Evolutionary conservation across 2,329 filamentous ascomycete genomes (phyloP), one percentile per base, ranked within the genome.

Genomic region (Neofusicoccum cordaticola): DNA sequence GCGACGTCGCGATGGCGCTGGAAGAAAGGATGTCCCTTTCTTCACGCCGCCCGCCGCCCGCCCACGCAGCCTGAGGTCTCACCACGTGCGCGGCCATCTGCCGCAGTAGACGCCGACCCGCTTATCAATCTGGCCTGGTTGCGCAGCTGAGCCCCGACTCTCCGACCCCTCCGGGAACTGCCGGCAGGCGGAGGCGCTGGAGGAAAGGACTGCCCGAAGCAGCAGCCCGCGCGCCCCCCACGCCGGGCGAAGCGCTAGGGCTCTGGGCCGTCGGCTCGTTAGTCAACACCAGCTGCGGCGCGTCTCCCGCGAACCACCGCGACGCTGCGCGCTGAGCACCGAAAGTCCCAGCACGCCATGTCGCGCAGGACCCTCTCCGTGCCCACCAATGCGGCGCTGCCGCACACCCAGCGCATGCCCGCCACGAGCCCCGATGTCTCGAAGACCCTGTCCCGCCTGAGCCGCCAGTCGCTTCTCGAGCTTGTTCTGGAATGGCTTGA

Each of bases 401-500:
- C 89, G n/a, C 88, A 90, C 58, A 84, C 86, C 34, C 82, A 92
- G 68, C 88, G 88, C 70, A 84, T 94, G 71, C 84, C 88, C 65
- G 81, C 89, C 8, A 81, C 85, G 65, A 90, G 89, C 72, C 80
- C 85, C 51, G 82, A 87, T 35, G 84, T 92, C 56, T 75, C 84
- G 68, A 92, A 90, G 75, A 82, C 85, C 45, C 82, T 96, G 56
- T 84, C 82, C 66, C 88, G 88, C 63, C 83, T 96, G 17, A 90
- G 91, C 1, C 88, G 92, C 58, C 80, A 88, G 52, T 87, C 90
- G 0, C 84, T 96, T 22, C 79, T 95, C 31, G 85, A 87, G 0
- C 83, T 96, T 8, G 90, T 85, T 0, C 83, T 93, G 22, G 85
- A 90, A 78, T 96, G 92, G 92, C 86, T 96, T 2, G 86, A 89